Evolutionary conservation across 768 basidiomycete genomes (phyloP).

Genomic region (Suillus clintonianus): DNA sequence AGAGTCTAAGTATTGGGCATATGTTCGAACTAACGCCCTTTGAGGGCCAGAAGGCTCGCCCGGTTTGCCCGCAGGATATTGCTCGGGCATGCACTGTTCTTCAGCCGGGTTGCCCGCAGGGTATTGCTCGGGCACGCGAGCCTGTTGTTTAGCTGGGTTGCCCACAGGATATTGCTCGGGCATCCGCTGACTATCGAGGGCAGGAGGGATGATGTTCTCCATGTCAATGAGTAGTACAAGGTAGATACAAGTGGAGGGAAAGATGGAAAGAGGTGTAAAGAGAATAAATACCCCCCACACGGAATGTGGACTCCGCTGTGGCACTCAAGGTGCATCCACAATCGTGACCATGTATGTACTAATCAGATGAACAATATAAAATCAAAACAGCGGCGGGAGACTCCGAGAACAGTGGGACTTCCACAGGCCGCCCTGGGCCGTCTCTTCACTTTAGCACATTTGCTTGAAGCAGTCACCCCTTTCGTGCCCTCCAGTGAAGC

Average conservation of each 20-base stretch:
- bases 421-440: not conserved
- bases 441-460: not conserved
- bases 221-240: not conserved
- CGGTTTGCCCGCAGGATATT: not conserved
- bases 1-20: too few species aligned
- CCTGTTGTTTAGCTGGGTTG: not conserved
- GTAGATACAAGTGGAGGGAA: not conserved
- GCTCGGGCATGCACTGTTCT: too few species aligned
- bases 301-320: too few species aligned
- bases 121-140: not conserved
- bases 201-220: constrained; percentile 12
- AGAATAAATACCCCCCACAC: too few species aligned
- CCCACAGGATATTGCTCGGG: too few species aligned
- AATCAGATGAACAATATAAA: too few species aligned
- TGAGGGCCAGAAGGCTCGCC: too few species aligned
- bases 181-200: constrained; percentile 22
- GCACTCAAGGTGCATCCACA: too few species aligned
- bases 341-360: too few species aligned
- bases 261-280: constrained; percentile 1
- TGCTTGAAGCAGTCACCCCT: not conserved
- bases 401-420: not conserved
- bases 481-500: not conserved
- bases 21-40: too few species aligned
- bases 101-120: not conserved
- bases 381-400: constrained; percentile 7